Base-by-base conservation (phyloP, 2,329 filamentous ascomycete species). In the Talaromyces sp. region DNA sequence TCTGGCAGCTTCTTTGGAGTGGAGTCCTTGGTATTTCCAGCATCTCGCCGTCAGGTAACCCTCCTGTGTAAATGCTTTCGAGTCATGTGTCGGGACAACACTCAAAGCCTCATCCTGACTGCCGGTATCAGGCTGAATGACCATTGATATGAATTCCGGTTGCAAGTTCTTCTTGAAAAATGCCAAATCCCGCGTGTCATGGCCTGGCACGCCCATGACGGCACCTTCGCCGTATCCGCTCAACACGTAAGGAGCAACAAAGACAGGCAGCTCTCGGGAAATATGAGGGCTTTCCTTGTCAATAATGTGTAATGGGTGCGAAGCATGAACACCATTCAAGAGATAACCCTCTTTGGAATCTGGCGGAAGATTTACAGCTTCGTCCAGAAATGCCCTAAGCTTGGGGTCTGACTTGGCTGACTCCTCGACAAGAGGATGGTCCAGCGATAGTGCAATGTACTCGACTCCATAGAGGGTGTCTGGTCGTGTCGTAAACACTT, bases 161-260 rank as follows among this genome's bases (percentile, higher is more conserved):
- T 80, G 79, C 31, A 83, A 79, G 65, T 96, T 91, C 61, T 86
- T 80, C 66, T 82, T 86, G 89, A 91, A 96, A 71, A 96, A 96
- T 1, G 84, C 83, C 73, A 89, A 81, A 67, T 96, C 92, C 57
- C 91, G 84, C 4, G 81, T 71, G 73, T 96, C 92, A 69, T 96
- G 92, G 1, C 87, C 92, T 0, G 92, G 92, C 8, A 96, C 92
- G 50, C 92, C 92, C 91, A 96, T 96, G 1, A 96, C 89, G 10
- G 91, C 91, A 1, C 91, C 91, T 65, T 92, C 89, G 17, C 91
- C 91, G 66, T 96, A 95, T 69, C 92, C 89, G 27, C 88, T 89
- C 5, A 96, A 80, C 11, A 96, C 92, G 70, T 96, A 96, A 0
- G 91, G 88, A 10, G 92, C 90, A 24, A 90, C 89, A 68, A 89